Percentiles rank a stretch among this genome's conserved stretches.
phyloP scores from a whole-genome alignment of 176 grass and related monocot species.

The Sorghum bicolor region Sorghum_bicolor_NCBIv3 NC_012873.2:63564501-63565000 shows the following conservation, averaged over 20 bases:
- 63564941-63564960: not conserved
- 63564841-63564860: not conserved
- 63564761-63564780: constrained; percentile 80
- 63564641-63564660: constrained; percentile 60
- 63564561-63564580: constrained; percentile 26
- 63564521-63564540: constrained; percentile 92
- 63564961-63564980: not conserved
- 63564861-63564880: not conserved
- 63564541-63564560: constrained; percentile 96
- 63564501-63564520: constrained; percentile 92
- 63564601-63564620: not conserved
- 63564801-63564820: constrained; percentile 59
- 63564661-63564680: constrained; percentile 94
- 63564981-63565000: not conserved
- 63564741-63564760: constrained; percentile 91
- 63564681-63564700: constrained; percentile 93
- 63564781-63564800: constrained; percentile 81
- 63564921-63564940: not conserved
- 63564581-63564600: not conserved
- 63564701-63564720: constrained; percentile 86
- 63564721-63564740: constrained; percentile 73
- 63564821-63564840: constrained; percentile 22
- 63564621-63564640: constrained; percentile 7
- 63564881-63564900: not conserved
- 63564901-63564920: not conserved